Evolutionary conservation across 495 filamentous ascomycete genomes (phyloP).

Genomic region (Tuber calosporum): DNA sequence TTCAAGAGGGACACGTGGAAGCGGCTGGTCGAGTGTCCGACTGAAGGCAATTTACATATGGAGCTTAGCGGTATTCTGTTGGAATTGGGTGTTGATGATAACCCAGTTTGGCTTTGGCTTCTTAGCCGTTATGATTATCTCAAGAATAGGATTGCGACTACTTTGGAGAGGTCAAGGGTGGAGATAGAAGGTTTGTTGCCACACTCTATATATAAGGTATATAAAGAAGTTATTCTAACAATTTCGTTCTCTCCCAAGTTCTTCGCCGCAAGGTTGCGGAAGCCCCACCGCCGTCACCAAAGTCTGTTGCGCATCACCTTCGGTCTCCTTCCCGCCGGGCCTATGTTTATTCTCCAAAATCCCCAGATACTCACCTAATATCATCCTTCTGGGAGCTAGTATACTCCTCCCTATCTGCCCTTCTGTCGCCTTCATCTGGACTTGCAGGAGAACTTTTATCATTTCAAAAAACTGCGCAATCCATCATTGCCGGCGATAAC

Average conservation of each 20-base stretch:
- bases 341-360: slow-evolving; percentile 49
- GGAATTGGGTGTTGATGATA: slow-evolving; percentile 87
- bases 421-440: slow-evolving; percentile 65
- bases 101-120: slow-evolving; percentile 93
- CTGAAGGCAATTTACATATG: slow-evolving; percentile 39
- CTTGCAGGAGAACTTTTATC: slow-evolving; percentile 81
- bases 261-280: slow-evolving; percentile 70
- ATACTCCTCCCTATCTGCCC: slow-evolving; percentile 57
- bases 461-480: slow-evolving; percentile 87
- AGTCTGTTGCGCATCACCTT: slow-evolving; percentile 64
- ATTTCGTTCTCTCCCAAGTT: slow-evolving; percentile 45
- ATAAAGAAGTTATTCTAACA: slow-evolving; percentile 12
- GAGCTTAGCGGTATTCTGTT: slow-evolving; percentile 58
- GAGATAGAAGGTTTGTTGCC: slow-evolving; percentile 61
- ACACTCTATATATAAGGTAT: no score
- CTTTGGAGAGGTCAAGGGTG: slow-evolving; percentile 72
- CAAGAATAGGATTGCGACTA: slow-evolving; percentile 69
- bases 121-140: slow-evolving; percentile 79
- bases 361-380: slow-evolving; percentile 65
- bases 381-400: slow-evolving; percentile 87
- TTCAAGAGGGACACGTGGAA: slow-evolving; percentile 89
- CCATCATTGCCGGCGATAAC: slow-evolving; percentile 78
- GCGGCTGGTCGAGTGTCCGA: slow-evolving; percentile 54
- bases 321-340: slow-evolving; percentile 60
- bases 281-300: slow-evolving; percentile 60